Base-by-base conservation (phyloP, 2,329 filamentous ascomycete species). In the Beauveria rudraprayagi region DNA sequence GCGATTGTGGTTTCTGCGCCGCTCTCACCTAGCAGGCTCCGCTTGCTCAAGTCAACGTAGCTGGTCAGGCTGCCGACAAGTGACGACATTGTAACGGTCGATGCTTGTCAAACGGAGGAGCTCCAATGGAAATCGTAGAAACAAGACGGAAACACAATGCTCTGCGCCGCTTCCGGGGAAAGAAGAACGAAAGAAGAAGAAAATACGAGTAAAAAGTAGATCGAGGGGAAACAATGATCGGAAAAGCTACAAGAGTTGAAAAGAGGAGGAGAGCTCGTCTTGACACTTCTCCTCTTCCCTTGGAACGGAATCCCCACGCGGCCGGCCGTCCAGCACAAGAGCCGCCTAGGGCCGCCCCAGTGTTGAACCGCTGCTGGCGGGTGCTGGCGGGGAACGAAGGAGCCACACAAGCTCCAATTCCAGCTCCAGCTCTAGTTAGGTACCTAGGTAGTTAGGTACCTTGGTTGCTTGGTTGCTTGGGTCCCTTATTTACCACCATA, bases 11-110 rank as follows among this genome's bases (percentile, higher is more conserved):
- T 40, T n/a, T n/a, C 24, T 3, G 26, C 34, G 34, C 34, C 34
- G 28, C 11, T 24, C 84, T 63, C 81, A 91, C 89, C 73, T 64
- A 83, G 77, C 61, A 92, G 74, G 73, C 85, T 88, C 73, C 77
- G 80, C 76, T 90, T 85, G 73, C 79, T 78, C 61, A 90, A 79
- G 72, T 91, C 85, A 66, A 91, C 77, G 71, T 90, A 80, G 70
- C 89, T 82, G 66, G 88, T 75, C 67, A 85, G 66, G 65, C 80
- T 73, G 63, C 70, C 69, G 53, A 72, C 65, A 41, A 73, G 66
- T 62, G 72, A 69, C 65, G 74, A 72, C 79, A 81, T 80, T 65
- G 65, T 46, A 5, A 37, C 2, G 11, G 10, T 37, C 16, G 34
- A 37, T 14, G 34, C 34, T 37, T 37, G 34, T 16, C 34, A 57